These are phyloP conservation scores for Pythium oligandrum DNA, from an alignment of 352 stramenopile species.

Conservation along the genomic window DNA sequence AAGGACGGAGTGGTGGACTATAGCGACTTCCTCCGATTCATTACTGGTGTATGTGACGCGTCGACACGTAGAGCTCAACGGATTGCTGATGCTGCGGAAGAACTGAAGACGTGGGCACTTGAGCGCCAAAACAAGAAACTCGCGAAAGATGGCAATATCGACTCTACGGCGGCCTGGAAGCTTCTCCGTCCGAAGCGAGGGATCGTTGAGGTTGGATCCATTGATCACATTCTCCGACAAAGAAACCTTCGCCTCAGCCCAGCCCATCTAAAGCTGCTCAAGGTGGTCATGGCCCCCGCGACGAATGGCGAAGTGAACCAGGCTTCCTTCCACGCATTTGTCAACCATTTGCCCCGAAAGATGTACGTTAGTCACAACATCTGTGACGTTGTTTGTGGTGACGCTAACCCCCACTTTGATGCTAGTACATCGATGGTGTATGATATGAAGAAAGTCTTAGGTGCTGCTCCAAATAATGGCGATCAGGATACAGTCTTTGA, in stretches of 20 bases:
- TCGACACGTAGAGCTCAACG: conserved; percentile 42
- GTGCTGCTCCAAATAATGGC: conserved; percentile 25
- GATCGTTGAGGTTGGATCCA: conserved; percentile 38
- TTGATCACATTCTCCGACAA: conserved; percentile 66
- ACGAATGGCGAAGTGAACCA: conserved; percentile 65
- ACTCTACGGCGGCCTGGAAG: conserved; percentile 69
- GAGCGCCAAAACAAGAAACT: conserved; percentile 77
- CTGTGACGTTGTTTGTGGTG: no score
- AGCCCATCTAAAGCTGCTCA: conserved; percentile 48
- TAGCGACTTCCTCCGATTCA: conserved; percentile 70
- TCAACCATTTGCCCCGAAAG: conserved; percentile 79
- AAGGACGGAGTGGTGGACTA: conserved; percentile 75
- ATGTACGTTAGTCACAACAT: conserved; percentile 33
- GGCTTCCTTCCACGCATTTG: conserved; percentile 61
- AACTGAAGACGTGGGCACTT: conserved; percentile 61
- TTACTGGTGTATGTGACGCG: conserved; percentile 69
- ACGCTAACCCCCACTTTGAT: neutral
- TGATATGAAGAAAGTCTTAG: conserved; percentile 67
- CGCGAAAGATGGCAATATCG: conserved; percentile 74
- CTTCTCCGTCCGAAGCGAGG: conserved; percentile 54
- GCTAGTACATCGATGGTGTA: conserved; percentile 56
- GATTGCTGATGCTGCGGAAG: conserved; percentile 58
- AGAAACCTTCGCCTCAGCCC: conserved; percentile 43
- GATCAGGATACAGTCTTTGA: conserved; percentile 55
- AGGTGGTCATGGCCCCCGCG: conserved; percentile 54